Conservation (phyloP, 1,284 basidiomycete species). For the Rhodotorula mucilaginosa region DNA sequence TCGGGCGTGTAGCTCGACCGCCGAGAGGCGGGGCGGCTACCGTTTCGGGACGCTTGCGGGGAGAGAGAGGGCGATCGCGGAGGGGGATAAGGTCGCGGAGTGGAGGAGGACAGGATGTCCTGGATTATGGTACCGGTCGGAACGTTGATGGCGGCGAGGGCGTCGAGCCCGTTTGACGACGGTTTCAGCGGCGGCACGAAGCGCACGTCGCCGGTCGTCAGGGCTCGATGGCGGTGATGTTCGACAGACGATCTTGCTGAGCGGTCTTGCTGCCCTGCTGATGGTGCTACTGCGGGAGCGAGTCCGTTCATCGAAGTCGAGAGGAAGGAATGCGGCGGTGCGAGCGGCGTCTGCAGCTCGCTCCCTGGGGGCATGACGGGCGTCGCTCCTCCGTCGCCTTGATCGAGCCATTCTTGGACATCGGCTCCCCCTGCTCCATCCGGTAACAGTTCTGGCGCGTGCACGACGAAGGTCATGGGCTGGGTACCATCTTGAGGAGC, state of each 20-base stretch:
- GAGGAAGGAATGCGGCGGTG: conserved; percentile 2
- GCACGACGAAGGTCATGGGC: conserved; percentile 30
- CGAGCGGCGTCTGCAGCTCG: conserved; percentile 15
- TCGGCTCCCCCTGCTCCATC: neutral
- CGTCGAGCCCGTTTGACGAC: conserved; percentile 21
- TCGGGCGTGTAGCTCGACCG: conserved; percentile 18
- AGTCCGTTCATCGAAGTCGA: neutral
- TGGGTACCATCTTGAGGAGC: neutral
- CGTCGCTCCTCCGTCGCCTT: neutral
- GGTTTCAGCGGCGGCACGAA: conserved; percentile 1
- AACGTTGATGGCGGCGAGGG: conserved; percentile 26
- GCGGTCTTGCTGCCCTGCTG: conserved; percentile 11
- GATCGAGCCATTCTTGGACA: neutral
- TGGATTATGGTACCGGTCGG: neutral
- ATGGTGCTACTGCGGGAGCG: conserved; percentile 11
- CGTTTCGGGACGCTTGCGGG: conserved; percentile 3
- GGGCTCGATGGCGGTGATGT: neutral
- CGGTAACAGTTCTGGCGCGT: conserved; percentile 33
- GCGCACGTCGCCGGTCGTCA: neutral
- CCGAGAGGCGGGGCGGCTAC: conserved; percentile 7
- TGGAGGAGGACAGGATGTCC: no score
- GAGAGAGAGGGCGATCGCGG: neutral
- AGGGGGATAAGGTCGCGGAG: no score
- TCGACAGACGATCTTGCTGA: no score
- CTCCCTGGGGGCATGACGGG: neutral